Base-by-base conservation (phyloP, 192 early-diverging fungal genomes). In the Chytriomyces confervae region DNA sequence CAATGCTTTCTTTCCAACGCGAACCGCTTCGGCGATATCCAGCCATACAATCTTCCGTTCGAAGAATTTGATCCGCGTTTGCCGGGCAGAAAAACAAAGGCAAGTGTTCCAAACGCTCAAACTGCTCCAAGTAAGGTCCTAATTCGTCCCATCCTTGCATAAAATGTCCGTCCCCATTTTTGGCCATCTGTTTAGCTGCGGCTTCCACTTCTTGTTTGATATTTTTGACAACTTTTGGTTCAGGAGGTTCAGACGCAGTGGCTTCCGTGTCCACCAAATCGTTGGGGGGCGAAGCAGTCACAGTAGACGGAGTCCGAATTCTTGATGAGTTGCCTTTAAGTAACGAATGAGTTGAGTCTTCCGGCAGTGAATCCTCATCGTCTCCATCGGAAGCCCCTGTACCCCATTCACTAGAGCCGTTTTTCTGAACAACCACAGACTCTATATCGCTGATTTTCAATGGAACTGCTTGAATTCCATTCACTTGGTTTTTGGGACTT, bases 21-120 rank as follows among this genome's bases (percentile, higher is more conserved):
- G 81, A 83, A 0, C 72, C 73, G 61, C 71, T 76, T 10, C 79
- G 80, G 0, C 63, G 50, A 66, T 83, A 86, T 13, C 85, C 85
- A 9, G 80, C 79, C 73, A 84, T 48, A 18, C 77, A 67, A 65
- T 86, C 85, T 47, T 78, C 77, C 60, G 69, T 70, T 29, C 81
- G 48, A 36, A 86, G 70, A 23, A 86, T 78, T 11, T 63, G 77
- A 50, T 86, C 85, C 27, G 81, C 81, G 50, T 86, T 86, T 45
- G 85, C 85, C 29, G 83, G 84, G 68, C 81, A 83, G 67, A 86
- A 86, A 62, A 84, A 85, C 23, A 86, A 69, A 16, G 85, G 85
- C 24, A 86, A 50, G 29, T 86, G 81, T 60, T 76, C 69, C 13
- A 85, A 61, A 23, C 53, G 61, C 62, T 86, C 85, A 67, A 86